Base-by-base conservation (phyloP, 371 early-diverging fungal species). In the Batrachochytrium dendrobatidis region DNA sequence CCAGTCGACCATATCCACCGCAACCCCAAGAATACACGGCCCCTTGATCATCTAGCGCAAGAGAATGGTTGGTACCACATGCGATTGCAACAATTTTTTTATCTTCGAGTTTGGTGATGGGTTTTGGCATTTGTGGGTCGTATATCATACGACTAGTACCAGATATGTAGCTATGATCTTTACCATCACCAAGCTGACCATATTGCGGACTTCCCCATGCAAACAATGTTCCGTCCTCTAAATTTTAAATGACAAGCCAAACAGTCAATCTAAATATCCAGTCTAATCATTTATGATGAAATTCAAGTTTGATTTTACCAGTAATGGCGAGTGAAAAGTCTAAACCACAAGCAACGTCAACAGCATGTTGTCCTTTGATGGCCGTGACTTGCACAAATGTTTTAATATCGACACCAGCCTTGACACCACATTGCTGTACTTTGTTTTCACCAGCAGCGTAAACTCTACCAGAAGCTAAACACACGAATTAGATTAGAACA, bases 371-470 rank as follows among this genome's bases (percentile, higher is more conserved):
- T 1, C 1, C 28, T 31, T 51, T 43, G 50, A 50, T 8, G 2
- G 29, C 12, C 58, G n/a, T 17, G 22, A 58, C 22, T 24, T 24
- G 52, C 26, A 28, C 25, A 18, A 26, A 58, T 6, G 12, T 58
- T 34, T 5, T 58, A 22, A 7, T n/a, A 52, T 58, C 58, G 17
- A n/a, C 43, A 10, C 29, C 17, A 22, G 29, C 12, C 29, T 24
- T 30, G 28, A 39, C 5, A 12, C n/a, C 26, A 5, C 26, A 7
- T 24, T 51, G 52, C 58, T 20, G 43, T 6, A 12, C 8, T 34
- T 58, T 58, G 51, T 58, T 58, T 31, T 58, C 58, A 17, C 58
- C 58, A n/a, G 15, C 4, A n/a, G 12, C 58, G 50, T 50, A 58
- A 0, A 58, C 54, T 20, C 50, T 20, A 7, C 58, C 58, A 15